Evolutionary conservation across 192 early-diverging fungal species (phyloP), one percentile per base, ranked within the genome.

Genomic region (Coemansia sp.): DNA sequence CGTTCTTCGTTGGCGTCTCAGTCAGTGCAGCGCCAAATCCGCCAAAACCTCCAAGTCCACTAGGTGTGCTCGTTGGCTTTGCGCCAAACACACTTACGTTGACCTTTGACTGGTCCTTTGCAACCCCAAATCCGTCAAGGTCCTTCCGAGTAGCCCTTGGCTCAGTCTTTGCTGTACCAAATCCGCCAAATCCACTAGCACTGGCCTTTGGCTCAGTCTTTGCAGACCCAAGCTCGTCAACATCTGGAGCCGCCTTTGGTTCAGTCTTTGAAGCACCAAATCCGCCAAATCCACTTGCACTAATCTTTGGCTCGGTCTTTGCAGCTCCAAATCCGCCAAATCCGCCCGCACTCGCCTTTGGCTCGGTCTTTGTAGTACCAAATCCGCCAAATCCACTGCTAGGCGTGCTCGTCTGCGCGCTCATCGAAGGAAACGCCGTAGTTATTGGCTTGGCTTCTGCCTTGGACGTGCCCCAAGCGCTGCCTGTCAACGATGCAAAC

Each of bases 1-100:
- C 51, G 7, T 39, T 45, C 58, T 60, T 53, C 47, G 56, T 27
- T 32, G 55, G 55, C 27, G 21, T 56, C 38, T 19, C 60, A 17
- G 47, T 17, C 4, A 17, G 15, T 6, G n/a, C n/a, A 17, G 47
- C 47, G 4, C 47, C 47, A 19, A 49, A 49, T 6, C 47, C 47
- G 47, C 47, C 29, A 32, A 32, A 32, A 4, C 29, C 29, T 5
- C 29, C 29, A 6, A 32, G 29, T 32, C 29, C 29, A 32, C 29
- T 32, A 32, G 29, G 29, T 6, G 29, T 56, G 53, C 53, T 25
- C 23, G n/a, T 55, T n/a, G 59, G 25, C 4, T 23, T 21, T 14
- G 45, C n/a, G n/a, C 59, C 59, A 45, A 60, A 60, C 27, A 45
- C 17, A 23, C 48, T 49, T 25, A 29, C 23, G 43, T 47, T 32